These are phyloP conservation scores for Biscogniauxia mediterranea DNA, from an alignment of 2,329 filamentous ascomycete species.

Conservation along the genomic window DNA sequence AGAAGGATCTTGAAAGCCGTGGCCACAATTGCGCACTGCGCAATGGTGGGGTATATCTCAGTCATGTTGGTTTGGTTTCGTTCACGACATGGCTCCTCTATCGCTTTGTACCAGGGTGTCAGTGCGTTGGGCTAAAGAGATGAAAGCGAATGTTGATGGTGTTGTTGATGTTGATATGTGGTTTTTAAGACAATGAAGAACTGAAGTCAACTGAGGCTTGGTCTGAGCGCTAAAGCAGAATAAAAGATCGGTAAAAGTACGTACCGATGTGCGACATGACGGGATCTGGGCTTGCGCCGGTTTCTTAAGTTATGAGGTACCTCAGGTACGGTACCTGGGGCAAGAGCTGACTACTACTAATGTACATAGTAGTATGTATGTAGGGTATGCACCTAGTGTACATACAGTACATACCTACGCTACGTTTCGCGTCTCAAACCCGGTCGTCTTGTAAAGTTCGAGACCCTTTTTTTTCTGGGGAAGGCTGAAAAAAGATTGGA, in stretches of 20 bases:
- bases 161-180: constrained; percentile 4
- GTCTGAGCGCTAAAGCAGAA: constrained; percentile 15
- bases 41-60: constrained; percentile 80
- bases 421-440: no score
- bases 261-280: constrained; percentile 21
- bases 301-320: constrained; percentile 1
- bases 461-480: not conserved
- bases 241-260: constrained; percentile 20
- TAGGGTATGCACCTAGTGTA: not conserved
- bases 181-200: constrained; percentile 11
- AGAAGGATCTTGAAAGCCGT: constrained; percentile 88
- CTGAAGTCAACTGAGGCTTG: constrained; percentile 27
- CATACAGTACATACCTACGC: not conserved
- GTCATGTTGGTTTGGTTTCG: constrained; percentile 54
- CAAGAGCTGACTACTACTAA: not conserved
- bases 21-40: constrained; percentile 82
- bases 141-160: not conserved
- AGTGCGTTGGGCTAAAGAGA: not conserved
- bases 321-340: not conserved
- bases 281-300: not conserved
- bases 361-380: no score
- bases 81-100: constrained; percentile 16
- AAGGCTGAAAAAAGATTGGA: not conserved
- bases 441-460: not conserved
- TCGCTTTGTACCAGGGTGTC: not conserved